Evolutionary conservation across 192 early-diverging fungal species (phyloP), one percentile per base, ranked within the genome.

Genomic region (Coemansia sp.): DNA sequence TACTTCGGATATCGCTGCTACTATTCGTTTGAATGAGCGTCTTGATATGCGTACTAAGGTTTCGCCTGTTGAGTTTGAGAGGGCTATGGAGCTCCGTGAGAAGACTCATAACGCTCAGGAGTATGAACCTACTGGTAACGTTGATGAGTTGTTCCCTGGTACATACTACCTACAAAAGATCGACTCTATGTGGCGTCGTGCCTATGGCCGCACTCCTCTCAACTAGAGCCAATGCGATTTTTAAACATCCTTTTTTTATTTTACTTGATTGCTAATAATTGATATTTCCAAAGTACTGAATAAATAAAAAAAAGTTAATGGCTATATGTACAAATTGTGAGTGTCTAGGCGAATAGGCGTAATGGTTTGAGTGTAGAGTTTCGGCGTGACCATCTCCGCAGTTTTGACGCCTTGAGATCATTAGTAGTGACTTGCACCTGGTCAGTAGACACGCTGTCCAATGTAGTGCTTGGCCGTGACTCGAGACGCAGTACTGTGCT

Each of bases 151-250:
- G 58, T 87, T 87, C 77, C 82, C 87, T 9, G 95, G 95, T 53
- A 91, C 93, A 42, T 99, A 90, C 86, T 98, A 96, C 81, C 85
- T 99, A 49, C 88, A 89, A 59, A 86, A 89, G 67, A 86, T 99
- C 43, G 98, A 99, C 74, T 88, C 87, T 62, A 96, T 93, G 89
- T 97, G 92, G 89, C 87, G 98, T 66, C 87, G 98, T 49, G 87
- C 86, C 62, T 99, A 99, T 72, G 85, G 81, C 62, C 90, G 93
- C 63, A 84, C 69, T 46, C 77, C 80, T n/a, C 69, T 74, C 28
- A 68, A 81, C 64, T 82, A 82, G 40, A 8, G 47, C 21, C 6
- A 39, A 39, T 39, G 4, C 9, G 37, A 37, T 46, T 46, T 5
- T 14, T 35, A 64, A 50, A 64, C 33, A 50, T 32, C 16, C 23